Percentiles rank a stretch among this genome's conserved stretches.
Evolutionary conservation across 192 early-diverging fungal genomes (phyloP).

Genomic region (Backusella westeae): DNA sequence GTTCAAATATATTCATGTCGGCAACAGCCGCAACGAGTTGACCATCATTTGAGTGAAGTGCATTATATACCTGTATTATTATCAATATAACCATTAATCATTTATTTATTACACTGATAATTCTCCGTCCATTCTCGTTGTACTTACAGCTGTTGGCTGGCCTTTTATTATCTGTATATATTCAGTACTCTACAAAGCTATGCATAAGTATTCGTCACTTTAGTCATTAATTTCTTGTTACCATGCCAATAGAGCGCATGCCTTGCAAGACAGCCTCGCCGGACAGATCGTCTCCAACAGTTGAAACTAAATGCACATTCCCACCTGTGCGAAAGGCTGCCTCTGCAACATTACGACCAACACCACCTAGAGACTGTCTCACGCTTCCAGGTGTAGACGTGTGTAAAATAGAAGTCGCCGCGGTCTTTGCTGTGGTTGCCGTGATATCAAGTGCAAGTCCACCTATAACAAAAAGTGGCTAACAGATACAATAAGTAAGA

Average conservation of each 20-base stretch:
- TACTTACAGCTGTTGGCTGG: slow-evolving; percentile 53
- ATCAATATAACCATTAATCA: neutral
- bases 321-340: slow-evolving; percentile 64
- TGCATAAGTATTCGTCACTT: slow-evolving; percentile 5
- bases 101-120: slow-evolving; percentile 29
- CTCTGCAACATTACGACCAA: slow-evolving; percentile 91
- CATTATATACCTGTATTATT: slow-evolving; percentile 62
- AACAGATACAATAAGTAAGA: neutral
- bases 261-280: slow-evolving; percentile 54
- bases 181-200: slow-evolving; percentile 22
- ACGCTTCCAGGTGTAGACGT: slow-evolving; percentile 79
- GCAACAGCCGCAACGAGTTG: slow-evolving; percentile 80
- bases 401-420: slow-evolving; percentile 28
- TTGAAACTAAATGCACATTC: slow-evolving; percentile 56
- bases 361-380: slow-evolving; percentile 74
- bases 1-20: slow-evolving; percentile 86
- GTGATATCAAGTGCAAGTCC: slow-evolving; percentile 87
- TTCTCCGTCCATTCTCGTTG: too few relatives aligned
- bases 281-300: slow-evolving; percentile 71
- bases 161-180: slow-evolving; percentile 31
- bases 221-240: slow-evolving; percentile 5
- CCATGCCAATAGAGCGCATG: slow-evolving; percentile 59
- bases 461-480: slow-evolving; percentile 67
- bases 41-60: slow-evolving; percentile 69
- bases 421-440: slow-evolving; percentile 34